Evolutionary conservation across 306 rosid species (phyloP), one percentile per base, ranked within the genome.

Genomic region (Lathyrus oleraceus): DNA sequence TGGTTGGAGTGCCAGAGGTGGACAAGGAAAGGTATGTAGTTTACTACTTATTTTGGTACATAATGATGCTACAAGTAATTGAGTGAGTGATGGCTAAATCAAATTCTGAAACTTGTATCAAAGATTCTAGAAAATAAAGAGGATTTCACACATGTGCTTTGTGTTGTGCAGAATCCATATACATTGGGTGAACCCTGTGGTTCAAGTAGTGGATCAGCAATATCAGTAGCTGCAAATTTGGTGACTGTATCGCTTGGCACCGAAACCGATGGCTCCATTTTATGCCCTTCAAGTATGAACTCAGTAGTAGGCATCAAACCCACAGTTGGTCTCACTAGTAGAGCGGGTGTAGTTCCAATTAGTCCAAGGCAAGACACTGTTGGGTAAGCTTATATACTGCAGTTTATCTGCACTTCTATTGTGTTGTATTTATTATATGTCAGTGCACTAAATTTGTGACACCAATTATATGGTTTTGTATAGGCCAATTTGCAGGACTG

Each of bases 321-420:
- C 60, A 89, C 88, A 0, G 81, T 89, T 19, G 93, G 93, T 67
- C 89, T 87, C 67, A 89, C 91, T 17, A 89, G 96, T 44, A 85
- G 96, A 66, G 86, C 87, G 0, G 91, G 91, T 5, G 91, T 87
- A 1, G 71, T 90, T 36, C 93, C 96, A 17, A 72, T 90, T 66
- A 71, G 82, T 32, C 86, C 80, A 4, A 78, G 85, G 40, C 93
- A 85, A 67, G 96, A 87, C 82, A 71, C 89, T 2, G 49, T 90
- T 54, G 93, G 93, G 92, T 89, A 83, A 17, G 80, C 48, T n/a
- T 2, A 7, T 61, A 16, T 1, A 51, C 6, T 3, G n/a, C n/a
- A n/a, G 14, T 19, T 19, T 51, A 13, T 51, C 58, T 5, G 14
- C 14, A 19, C 19, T 51, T 51, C 28, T 51, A 19, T 51, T 51